Base-by-base conservation (phyloP, 2,329 filamentous ascomycete genomes). In the Calonectria ilicicola region DNA sequence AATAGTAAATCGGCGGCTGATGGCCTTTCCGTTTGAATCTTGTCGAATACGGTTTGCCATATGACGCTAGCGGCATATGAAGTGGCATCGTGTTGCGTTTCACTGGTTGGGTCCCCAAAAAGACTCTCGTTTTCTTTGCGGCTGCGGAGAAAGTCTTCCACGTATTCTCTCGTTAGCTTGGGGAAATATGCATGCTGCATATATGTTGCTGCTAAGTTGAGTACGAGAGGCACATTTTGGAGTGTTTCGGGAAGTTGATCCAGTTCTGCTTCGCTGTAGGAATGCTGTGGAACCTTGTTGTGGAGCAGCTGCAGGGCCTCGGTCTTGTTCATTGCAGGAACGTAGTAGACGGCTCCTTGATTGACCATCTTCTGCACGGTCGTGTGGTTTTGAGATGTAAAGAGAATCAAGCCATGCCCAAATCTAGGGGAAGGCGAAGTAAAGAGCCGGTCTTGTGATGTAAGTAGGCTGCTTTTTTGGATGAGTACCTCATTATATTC, bases 141-240 rank as follows among this genome's bases (percentile, higher is more conserved):
- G 65, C 76, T 82, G 29, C 81, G 76, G 2, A 69, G 65, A n/a
- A 85, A 78, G 0, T 78, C 42, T 10, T 80, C 51, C 0, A 85
- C 69, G 56, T 87, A 87, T 9, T 66, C 51, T 32, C 67, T 15
- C 0, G 83, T 67, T 0, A 81, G 79, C 15, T 66, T 72, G 3
- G 75, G 74, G 0, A 79, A 79, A 5, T 40, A 44, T 10, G 77
- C 72, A 82, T 32, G 64, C 5, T 66, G 38, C 32, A 66, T 82
- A 47, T 81, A 84, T 3, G 77, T 72, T 3, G 78, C 79, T 0
- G 82, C 80, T 56, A 83, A 76, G 1, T 27, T 66, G 5, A 66
- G 26, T 1, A 40, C 47, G 7, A 56, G 46, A 7, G 63, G 63
- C 5, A 65, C 23, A 12, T 53, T 49, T 12, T 65, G 35, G 15